A percentile compares a stretch with the other conserved stretches of the same genome.
Conservation (phyloP, 164 flowering plant species). For the Buxus sempervirens region DNA sequence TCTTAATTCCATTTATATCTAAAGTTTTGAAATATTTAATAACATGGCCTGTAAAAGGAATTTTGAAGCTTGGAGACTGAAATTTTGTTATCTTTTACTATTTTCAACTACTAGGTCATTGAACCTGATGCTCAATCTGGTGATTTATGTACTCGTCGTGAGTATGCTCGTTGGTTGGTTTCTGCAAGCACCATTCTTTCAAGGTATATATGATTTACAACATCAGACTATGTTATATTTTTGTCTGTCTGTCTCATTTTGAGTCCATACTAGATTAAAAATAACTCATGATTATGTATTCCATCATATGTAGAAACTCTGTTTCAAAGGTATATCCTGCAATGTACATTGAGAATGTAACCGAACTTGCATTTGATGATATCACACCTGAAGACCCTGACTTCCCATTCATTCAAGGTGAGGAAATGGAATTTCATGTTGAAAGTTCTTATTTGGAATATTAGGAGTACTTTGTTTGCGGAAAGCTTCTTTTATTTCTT, state of each 20-base stretch:
- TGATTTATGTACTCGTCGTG: slow-evolving; percentile 92
- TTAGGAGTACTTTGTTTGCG: background rate
- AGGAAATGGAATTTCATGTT: slow-evolving; percentile 8
- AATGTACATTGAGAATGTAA: slow-evolving; percentile 89
- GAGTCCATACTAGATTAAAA: too few species aligned
- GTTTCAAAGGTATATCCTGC: slow-evolving; percentile 96
- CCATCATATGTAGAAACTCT: slow-evolving; percentile 47
- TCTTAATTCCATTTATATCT: too few species aligned
- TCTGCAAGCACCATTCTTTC: slow-evolving; percentile 86
- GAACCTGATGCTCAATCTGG: slow-evolving; percentile 77
- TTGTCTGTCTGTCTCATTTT: too few species aligned
- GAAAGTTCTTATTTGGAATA: background rate
- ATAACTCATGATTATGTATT: background rate
- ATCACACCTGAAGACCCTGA: slow-evolving; percentile 93
- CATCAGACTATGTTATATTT: background rate
- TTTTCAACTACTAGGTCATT: slow-evolving; percentile 56
- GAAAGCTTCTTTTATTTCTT: background rate
- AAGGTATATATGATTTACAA: slow-evolving; percentile 41
- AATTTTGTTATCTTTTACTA: background rate
- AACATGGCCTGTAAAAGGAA: background rate
- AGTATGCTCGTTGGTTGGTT: slow-evolving; percentile 97
- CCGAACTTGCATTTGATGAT: slow-evolving; percentile 98
- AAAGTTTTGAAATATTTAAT: too few species aligned
- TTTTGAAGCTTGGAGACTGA: background rate
- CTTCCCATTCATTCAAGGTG: slow-evolving; percentile 93